These are phyloP conservation scores for Exidia glandulosa DNA, from an alignment of 768 basidiomycete species.

Conservation along the genomic window DNA sequence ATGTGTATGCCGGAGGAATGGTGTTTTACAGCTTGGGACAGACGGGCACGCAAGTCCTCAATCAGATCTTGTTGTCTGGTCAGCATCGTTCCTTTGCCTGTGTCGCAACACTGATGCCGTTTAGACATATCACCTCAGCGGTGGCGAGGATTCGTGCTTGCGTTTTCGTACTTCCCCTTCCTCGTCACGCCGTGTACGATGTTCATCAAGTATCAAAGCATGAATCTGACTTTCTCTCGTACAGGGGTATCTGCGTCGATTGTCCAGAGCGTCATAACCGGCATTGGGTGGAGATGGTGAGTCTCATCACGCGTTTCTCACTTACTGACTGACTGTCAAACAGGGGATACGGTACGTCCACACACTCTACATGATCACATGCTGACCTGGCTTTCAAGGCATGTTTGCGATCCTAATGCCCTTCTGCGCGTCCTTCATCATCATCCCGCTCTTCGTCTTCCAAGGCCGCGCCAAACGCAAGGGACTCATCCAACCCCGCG, in stretches of 20 bases:
- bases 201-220: neutral
- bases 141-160: neutral
- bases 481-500: neutral
- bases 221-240: neutral
- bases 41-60: neutral
- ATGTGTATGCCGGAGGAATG: neutral
- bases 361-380: neutral
- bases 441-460: neutral
- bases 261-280: neutral
- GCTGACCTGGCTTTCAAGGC: neutral
- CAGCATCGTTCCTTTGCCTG: neutral
- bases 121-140: neutral
- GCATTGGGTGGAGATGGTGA: neutral
- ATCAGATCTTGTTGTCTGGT: neutral
- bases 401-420: neutral
- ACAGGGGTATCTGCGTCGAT: neutral
- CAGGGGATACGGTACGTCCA: neutral
- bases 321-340: neutral
- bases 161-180: neutral
- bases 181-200: neutral
- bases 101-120: neutral
- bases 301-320: neutral
- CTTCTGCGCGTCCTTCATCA: neutral
- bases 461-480: neutral
- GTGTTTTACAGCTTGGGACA: neutral